Evolutionary conservation across 305 asterid species (phyloP), one percentile per base, ranked within the genome.

Genomic region (Withania somnifera): DNA sequence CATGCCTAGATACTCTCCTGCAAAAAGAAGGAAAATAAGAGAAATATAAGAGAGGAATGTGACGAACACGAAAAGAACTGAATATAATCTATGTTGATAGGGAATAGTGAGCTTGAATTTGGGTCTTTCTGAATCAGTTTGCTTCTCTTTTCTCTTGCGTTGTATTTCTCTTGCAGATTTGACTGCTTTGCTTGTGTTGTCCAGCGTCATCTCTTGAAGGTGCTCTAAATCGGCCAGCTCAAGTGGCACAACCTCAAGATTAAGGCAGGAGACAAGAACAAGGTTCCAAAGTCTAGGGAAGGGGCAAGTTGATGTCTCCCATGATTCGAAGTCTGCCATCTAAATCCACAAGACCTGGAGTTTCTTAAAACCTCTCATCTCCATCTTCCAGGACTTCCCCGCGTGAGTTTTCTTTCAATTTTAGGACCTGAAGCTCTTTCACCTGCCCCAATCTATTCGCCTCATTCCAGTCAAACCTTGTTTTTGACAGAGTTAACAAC

Each of bases 401-500:
- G 10, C 73, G 79, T 1, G 92, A 91, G 78, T 88, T 86, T 47
- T 89, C 89, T 69, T 89, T 88, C 86, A 91, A 9, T 81, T 89
- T 88, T 9, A 90, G 90, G n/a, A 86, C 77, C 83, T 88, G 90
- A 0, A 92, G 91, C 15, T 80, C 73, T 1, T 87, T 89, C 80
- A 88, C 22, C 89, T 85, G 85, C 53, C 91, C 94, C 4, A 92
- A 45, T 5, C 78, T 84, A 32, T 87, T 50, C 88, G 88, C 85
- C 51, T 88, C 85, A 4, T 57, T 84, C 97, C 94, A 89, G 8
- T 90, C 92, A 2, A 89, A 87, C 11, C 81, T 75, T 1, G 93
- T 88, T 34, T 86, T 86, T 0, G 89, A 84, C 1, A 91, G 15
- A 14, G 93, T 89, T 13, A 90, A 84, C 80, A 86, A 89, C 87